Conservation (phyloP, 2,329 filamentous ascomycete genomes). For the Lasiodiplodia gonubiensis region DNA sequence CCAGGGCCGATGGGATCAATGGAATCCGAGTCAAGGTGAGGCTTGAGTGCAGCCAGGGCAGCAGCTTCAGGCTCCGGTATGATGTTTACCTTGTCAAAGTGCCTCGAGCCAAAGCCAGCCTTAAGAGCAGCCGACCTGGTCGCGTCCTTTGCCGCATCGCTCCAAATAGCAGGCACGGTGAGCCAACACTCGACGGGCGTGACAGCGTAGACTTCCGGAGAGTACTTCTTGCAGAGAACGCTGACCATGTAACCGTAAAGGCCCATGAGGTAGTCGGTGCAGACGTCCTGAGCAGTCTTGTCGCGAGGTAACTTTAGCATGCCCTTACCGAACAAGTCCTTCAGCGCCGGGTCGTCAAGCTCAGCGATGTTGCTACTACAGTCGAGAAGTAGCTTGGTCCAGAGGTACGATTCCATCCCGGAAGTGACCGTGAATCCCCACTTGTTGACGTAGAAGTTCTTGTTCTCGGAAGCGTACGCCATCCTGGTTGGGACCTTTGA, state of each 20-base stretch:
- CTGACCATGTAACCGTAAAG: constrained; percentile 10
- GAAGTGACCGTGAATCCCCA: constrained; percentile 29
- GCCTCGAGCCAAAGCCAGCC: constrained; percentile 34
- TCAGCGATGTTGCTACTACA: neutral
- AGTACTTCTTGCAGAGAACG: constrained; percentile 11
- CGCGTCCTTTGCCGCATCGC: constrained; percentile 33
- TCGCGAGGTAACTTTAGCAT: constrained; percentile 28
- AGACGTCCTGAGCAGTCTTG: constrained; percentile 28
- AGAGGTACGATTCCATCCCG: constrained; percentile 30
- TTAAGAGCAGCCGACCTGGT: constrained; percentile 32
- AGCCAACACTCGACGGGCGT: constrained; percentile 36
- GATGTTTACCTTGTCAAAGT: constrained; percentile 33
- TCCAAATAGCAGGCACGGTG: constrained; percentile 38
- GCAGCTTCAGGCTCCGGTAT: constrained; percentile 38
- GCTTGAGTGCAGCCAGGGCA: constrained; percentile 29
- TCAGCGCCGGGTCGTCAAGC: constrained; percentile 31
- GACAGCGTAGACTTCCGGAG: neutral
- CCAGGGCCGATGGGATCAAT: constrained; percentile 10
- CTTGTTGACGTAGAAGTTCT: neutral
- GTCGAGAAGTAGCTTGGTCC: constrained; percentile 33
- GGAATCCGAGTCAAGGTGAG: neutral
- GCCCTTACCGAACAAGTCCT: constrained; percentile 22
- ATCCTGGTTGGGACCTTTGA: constrained; percentile 28
- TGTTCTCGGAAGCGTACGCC: constrained; percentile 28
- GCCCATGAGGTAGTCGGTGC: constrained; percentile 26